A percentile compares a stretch with the other conserved stretches of the same genome.
Evolutionary conservation across 2,329 filamentous ascomycete genomes (phyloP).

Genomic region (Penicillium sp.): DNA sequence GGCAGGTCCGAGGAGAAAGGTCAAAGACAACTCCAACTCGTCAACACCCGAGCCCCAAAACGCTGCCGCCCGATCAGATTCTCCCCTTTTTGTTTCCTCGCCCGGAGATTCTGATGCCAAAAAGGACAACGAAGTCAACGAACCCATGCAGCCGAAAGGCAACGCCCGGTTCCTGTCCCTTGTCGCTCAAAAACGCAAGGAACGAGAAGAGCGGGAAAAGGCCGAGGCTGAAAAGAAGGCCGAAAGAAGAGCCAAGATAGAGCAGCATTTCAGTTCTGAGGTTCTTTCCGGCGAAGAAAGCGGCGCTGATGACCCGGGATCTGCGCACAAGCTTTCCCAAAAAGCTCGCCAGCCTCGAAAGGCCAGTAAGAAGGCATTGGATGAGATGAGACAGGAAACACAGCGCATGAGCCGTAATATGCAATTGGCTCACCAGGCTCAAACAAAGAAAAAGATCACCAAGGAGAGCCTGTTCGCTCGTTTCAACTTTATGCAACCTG

Average conservation of each 20-base stretch:
- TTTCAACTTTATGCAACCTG: constrained; percentile 70
- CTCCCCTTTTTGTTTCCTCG: constrained; percentile 49
- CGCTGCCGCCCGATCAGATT: constrained; percentile 34
- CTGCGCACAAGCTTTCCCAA: constrained; percentile 69
- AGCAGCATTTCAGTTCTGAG: constrained; percentile 39
- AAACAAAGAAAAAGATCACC: constrained; percentile 86
- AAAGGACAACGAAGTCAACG: constrained; percentile 23
- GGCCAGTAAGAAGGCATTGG: constrained; percentile 89
- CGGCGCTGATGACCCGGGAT: constrained; percentile 63
- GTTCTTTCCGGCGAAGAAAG: constrained; percentile 54
- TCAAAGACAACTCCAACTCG: constrained; percentile 28
- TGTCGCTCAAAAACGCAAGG: constrained; percentile 70
- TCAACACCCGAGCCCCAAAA: constrained; percentile 25
- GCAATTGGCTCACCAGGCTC: constrained; percentile 86
- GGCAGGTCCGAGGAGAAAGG: constrained; percentile 31
- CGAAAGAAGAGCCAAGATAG: constrained; percentile 32
- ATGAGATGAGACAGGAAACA: constrained; percentile 94
- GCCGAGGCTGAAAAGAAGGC: constrained; percentile 47
- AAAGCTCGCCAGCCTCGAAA: constrained; percentile 69
- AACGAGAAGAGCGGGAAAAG: constrained; percentile 68
- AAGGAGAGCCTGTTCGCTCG: constrained; percentile 79
- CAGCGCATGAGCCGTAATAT: constrained; percentile 87
- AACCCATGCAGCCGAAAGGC: constrained; percentile 32
- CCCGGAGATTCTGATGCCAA: constrained; percentile 21
- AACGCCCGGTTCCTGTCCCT: constrained; percentile 70